Conservation (phyloP, 805 yeast genomes). For the Myxozyma geophila region DNA sequence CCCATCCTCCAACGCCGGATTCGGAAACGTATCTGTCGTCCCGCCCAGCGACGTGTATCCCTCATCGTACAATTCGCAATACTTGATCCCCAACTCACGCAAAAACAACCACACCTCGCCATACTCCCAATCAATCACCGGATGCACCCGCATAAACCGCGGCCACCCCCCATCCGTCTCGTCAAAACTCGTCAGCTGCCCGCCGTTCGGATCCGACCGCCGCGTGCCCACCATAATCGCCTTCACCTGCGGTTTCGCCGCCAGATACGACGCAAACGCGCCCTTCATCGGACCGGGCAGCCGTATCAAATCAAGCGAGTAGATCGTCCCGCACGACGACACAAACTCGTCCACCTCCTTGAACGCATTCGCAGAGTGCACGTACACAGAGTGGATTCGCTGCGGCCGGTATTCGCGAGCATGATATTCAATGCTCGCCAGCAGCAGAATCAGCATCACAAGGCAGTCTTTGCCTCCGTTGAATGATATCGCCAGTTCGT, state of each 20-base stretch:
- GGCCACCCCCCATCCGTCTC: slow-evolving; percentile 94
- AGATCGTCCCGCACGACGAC: slow-evolving; percentile 55
- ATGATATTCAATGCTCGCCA: slow-evolving; percentile 56
- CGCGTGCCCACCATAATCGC: slow-evolving; percentile 89
- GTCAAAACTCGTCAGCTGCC: slow-evolving; percentile 61
- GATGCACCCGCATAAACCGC: slow-evolving; percentile 77
- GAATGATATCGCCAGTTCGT: slow-evolving; percentile 76
- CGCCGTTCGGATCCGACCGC: slow-evolving; percentile 84
- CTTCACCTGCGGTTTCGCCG: slow-evolving; percentile 56
- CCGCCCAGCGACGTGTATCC: slow-evolving; percentile 96
- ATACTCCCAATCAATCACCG: slow-evolving; percentile 86
- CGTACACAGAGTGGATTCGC: slow-evolving; percentile 66
- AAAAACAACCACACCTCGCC: slow-evolving; percentile 85
- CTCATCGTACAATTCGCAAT: slow-evolving; percentile 74
- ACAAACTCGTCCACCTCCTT: slow-evolving; percentile 72
- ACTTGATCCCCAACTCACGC: slow-evolving; percentile 58
- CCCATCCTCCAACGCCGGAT: slow-evolving; percentile 59
- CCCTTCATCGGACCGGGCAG: slow-evolving; percentile 55
- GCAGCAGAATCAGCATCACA: slow-evolving; percentile 76
- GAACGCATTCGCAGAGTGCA: slow-evolving; percentile 76
- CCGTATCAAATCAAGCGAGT: slow-evolving; percentile 56
- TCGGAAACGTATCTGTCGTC: slow-evolving; percentile 65
- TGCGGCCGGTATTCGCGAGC: slow-evolving; percentile 32
- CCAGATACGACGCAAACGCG: slow-evolving; percentile 71
- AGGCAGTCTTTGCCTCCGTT: slow-evolving; percentile 98